phyloP scores from a whole-genome alignment of 1,284 basidiomycete genomes.

The Melampsora larici-populina region DNA sequence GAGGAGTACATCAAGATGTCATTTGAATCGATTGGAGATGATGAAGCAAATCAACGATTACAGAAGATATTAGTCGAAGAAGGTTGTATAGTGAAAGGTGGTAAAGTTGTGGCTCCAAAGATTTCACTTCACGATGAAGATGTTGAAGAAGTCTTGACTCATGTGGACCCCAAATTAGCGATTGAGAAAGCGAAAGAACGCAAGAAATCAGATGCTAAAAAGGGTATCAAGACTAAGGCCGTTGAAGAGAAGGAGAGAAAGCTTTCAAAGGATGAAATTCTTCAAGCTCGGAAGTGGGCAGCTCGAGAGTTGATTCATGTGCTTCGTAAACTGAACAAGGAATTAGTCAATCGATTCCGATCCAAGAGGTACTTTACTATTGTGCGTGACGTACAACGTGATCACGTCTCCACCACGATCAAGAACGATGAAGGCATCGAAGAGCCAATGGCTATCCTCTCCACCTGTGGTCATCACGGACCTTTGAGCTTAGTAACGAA shows the following conservation, averaged over 20 bases:
- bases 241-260: conserved; percentile 49
- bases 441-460: conserved; percentile 73
- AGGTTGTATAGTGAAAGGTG: conserved; percentile 29
- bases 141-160: conserved; percentile 33
- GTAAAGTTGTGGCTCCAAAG: conserved; percentile 38
- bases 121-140: conserved; percentile 43
- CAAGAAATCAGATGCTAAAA: conserved; percentile 59
- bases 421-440: conserved; percentile 60
- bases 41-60: conserved; percentile 41
- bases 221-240: conserved; percentile 61
- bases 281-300: conserved; percentile 66
- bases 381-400: conserved; percentile 77
- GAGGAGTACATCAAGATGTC: conserved; percentile 42
- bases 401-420: conserved; percentile 47
- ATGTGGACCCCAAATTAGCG: conserved; percentile 39
- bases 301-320: conserved; percentile 81
- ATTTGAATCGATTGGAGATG: conserved; percentile 42
- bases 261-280: conserved; percentile 47
- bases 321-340: conserved; percentile 75
- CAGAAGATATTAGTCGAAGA: conserved; percentile 38
- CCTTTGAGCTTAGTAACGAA: conserved; percentile 69
- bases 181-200: conserved; percentile 44
- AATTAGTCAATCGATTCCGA: conserved; percentile 79
- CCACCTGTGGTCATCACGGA: conserved; percentile 83
- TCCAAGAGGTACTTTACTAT: conserved; percentile 85